Conservation (phyloP, 345 rosid species). For the Conringia planisiliqua region DNA sequence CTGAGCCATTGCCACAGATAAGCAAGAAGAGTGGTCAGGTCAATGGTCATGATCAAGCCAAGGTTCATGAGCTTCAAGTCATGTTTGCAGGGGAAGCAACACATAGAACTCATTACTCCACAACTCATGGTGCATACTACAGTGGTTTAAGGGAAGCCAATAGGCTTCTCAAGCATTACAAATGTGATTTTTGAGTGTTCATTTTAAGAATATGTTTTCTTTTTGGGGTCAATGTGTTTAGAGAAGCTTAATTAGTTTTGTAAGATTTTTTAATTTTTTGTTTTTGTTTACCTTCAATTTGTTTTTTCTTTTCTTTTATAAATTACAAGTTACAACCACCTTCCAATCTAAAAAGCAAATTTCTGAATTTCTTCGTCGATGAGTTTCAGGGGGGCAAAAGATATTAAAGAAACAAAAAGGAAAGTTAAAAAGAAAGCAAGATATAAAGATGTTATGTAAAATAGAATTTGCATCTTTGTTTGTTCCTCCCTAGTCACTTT, state of each 20-base stretch:
- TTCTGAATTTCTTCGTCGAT: conserved; percentile 13
- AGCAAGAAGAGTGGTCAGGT: conserved; percentile 23
- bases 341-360: conserved; percentile 23
- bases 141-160: conserved; percentile 95
- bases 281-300: conserved; percentile 25
- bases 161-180: conserved; percentile 90
- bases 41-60: conserved; percentile 15
- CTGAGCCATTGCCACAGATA: conserved; percentile 73
- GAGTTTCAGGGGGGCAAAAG: conserved; percentile 22
- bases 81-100: conserved; percentile 99
- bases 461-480: conserved; percentile 7
- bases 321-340: conserved; percentile 14
- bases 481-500: conserved; percentile 22
- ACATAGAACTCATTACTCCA: conserved; percentile 92
- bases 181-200: conserved; percentile 41
- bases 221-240: conserved; percentile 19
- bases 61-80: conserved; percentile 50
- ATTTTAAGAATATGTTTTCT: conserved; percentile 25
- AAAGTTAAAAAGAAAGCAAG: conserved; percentile 19
- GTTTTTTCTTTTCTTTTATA: conserved; percentile 21
- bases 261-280: conserved; percentile 31
- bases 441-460: conserved; percentile 19
- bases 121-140: conserved; percentile 95
- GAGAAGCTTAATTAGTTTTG: conserved; percentile 28
- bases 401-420: conserved; percentile 16